A percentile compares a stretch with the other conserved stretches of the same genome.
These are phyloP conservation scores for Silene vulgaris DNA, from an alignment of 179 eudicot species.

Conservation along the genomic window DNA sequence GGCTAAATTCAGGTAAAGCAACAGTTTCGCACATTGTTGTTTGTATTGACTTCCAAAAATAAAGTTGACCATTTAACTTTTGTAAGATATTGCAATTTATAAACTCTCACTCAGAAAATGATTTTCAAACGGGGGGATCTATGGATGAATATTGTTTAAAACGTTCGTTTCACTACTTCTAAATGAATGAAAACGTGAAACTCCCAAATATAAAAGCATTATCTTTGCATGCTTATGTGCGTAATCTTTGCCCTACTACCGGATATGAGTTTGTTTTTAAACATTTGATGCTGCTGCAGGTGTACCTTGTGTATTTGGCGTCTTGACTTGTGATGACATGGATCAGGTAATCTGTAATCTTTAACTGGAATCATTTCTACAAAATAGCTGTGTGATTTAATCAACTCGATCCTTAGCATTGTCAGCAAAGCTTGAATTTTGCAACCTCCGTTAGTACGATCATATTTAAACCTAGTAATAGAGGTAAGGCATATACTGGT, in stretches of 20 bases:
- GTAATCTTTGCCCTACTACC: too few species aligned
- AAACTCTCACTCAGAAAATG: too few species aligned
- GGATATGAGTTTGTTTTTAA: too few species aligned
- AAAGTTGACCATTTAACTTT: background rate
- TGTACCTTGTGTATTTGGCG: conserved; percentile 94
- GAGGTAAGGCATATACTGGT: too few species aligned
- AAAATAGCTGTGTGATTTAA: background rate
- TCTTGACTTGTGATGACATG: conserved; percentile 89
- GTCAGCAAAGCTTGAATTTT: conserved; percentile 4
- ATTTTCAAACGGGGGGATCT: too few species aligned
- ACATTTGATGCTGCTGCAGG: conserved; percentile 40
- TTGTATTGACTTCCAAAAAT: background rate
- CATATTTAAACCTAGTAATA: too few species aligned
- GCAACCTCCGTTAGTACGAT: background rate
- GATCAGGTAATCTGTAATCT: conserved; percentile 78
- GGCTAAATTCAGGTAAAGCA: conserved; percentile 68
- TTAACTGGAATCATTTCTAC: background rate
- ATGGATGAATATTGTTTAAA: too few species aligned
- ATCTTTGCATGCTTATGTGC: too few species aligned
- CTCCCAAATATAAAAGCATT: too few species aligned
- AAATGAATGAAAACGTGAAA: too few species aligned
- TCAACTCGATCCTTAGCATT: background rate
- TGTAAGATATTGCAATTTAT: background rate
- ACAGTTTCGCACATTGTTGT: background rate
- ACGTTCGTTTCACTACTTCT: too few species aligned